Conservation (phyloP, 1,284 basidiomycete genomes). For the Grifola frondosa region DNA sequence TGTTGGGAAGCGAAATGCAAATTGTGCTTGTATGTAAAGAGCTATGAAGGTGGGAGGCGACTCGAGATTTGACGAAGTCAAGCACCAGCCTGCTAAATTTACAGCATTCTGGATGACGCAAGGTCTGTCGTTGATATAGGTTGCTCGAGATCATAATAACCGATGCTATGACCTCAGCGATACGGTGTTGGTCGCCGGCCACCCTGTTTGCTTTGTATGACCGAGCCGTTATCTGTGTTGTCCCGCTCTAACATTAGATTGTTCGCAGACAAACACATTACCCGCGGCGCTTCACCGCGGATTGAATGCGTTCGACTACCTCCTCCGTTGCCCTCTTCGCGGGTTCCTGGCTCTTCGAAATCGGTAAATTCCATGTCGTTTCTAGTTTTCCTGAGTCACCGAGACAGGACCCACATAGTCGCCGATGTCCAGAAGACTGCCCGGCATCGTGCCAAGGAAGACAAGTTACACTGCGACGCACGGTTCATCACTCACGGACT, state of each 20-base stretch:
- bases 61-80: constrained; percentile 71
- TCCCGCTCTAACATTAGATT: constrained; percentile 8
- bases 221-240: not conserved
- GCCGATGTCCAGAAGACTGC: constrained; percentile 72
- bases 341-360: constrained; percentile 61
- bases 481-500: constrained; percentile 72
- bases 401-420: constrained; percentile 23
- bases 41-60: constrained; percentile 54
- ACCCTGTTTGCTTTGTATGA: constrained; percentile 62
- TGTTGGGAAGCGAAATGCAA: too few species aligned
- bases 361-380: constrained; percentile 24
- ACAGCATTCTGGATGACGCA: constrained; percentile 71
- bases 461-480: constrained; percentile 71
- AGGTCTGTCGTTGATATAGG: constrained; percentile 34
- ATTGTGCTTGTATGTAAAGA: constrained; percentile 40
- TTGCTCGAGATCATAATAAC: constrained; percentile 7
- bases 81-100: constrained; percentile 60
- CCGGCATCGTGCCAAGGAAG: constrained; percentile 66
- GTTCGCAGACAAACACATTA: constrained; percentile 53
- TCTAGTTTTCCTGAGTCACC: not conserved
- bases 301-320: constrained; percentile 59
- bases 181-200: constrained; percentile 68
- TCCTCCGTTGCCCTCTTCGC: constrained; percentile 59
- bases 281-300: constrained; percentile 55
- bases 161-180: constrained; percentile 41